Conservation (phyloP, 345 rosid species). For the Euphorbia peplus region DNA sequence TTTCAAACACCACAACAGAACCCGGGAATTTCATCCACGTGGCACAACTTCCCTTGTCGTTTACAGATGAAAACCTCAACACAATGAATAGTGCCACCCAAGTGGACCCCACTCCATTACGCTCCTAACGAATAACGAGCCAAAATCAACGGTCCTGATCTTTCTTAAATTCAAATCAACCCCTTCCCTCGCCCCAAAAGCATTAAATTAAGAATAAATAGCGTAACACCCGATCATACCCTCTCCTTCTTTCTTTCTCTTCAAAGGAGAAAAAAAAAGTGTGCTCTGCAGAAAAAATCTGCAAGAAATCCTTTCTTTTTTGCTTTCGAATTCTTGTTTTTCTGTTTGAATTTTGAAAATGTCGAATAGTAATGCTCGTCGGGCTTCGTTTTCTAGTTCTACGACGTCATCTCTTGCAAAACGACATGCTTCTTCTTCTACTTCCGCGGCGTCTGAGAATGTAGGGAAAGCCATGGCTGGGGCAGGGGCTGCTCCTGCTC, state of each 20-base stretch:
- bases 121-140: conserved; percentile 7
- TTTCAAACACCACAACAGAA: background rate
- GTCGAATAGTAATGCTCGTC: conserved; percentile 41
- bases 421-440: conserved; percentile 36
- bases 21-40: background rate
- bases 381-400: conserved; percentile 42
- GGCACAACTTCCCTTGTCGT: conserved; percentile 13
- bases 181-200: conserved; percentile 13
- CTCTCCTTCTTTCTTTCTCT: background rate
- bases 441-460: conserved; percentile 38
- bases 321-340: conserved; percentile 5
- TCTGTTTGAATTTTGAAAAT: background rate
- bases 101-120: conserved; percentile 4
- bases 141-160: conserved; percentile 8
- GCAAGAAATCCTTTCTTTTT: conserved; percentile 1
- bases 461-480: conserved; percentile 35
- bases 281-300: background rate
- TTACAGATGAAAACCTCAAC: background rate
- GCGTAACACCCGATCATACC: conserved; percentile 1
- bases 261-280: background rate
- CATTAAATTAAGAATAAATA: conserved; percentile 10
- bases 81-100: background rate
- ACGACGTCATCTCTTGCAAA: conserved; percentile 52
- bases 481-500: conserved; percentile 32
- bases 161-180: conserved; percentile 9